Evolutionary conservation across 176 grass and related monocot species (phyloP), one percentile per base, ranked within the genome.

Genomic region (Oryza officinalis): DNA sequence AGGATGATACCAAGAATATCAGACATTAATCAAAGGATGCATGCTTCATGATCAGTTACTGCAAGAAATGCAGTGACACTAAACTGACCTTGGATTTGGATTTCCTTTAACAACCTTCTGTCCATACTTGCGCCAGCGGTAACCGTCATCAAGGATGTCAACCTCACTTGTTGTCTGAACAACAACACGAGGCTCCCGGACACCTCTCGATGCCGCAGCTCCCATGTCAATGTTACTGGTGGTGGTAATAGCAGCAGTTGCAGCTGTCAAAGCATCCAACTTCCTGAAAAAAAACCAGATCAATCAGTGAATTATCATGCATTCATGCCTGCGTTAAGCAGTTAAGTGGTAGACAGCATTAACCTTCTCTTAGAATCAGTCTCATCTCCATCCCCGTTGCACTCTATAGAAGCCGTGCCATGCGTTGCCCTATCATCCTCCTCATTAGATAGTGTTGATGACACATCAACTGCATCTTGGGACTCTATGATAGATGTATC

Each of bases 71-170:
- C 47, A 84, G 59, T 0, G 3, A 11, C 44, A 68, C 37, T 33
- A 38, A 64, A 70, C 50, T 54, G 68, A 99, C 97, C 97, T 99
- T 27, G 97, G 97, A 87, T 99, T 99, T 75, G 97, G 97, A 71
- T 99, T 99, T 65, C 97, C 97, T 86, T 99, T 99, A 75, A 99
- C 97, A 65, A 99, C 97, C 86, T 99, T 99, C 78, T 99, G 97
- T 10, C 97, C 97, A 87, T 99, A 99, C 74, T 99, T 99, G 77
- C 97, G 91, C 97, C 97, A 99, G 54, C 97, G 89, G 68, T 99
- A 99, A 22, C 97, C 97, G 9, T 99, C 97, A 0, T 99, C 97
- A 64, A 99, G 97, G 70, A 99, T 99, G 81, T 99, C 97, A 0
- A 99, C 93, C 71, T 99, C 97, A 65, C 97, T 99, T 60, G 89